Evolutionary conservation across 2,329 filamentous ascomycete genomes (phyloP), one percentile per base, ranked within the genome.

Genomic region (Dothideomycetes sp.): DNA sequence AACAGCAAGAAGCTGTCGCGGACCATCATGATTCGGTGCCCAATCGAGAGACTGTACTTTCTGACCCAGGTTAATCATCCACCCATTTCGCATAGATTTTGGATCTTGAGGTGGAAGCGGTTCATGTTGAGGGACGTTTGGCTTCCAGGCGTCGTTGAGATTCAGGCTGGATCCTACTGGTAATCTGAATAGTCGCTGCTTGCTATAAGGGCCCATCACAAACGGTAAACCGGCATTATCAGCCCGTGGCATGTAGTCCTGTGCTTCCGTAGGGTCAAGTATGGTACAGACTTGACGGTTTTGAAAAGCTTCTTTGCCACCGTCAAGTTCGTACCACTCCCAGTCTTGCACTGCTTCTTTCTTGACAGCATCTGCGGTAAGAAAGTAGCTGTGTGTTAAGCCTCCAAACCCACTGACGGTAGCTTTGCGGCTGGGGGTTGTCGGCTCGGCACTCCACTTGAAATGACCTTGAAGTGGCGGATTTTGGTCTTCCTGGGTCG

Each of bases 1-100:
- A 5, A 75, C 56, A 14, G 73, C 72, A 5, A 80, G 62, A 54
- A 76, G 78, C 47, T 80, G 76, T 15, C 57, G 61, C n/a, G 52
- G 47, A 2, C 62, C 64, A 15, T 58, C 42, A 35, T 63, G 59
- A 24, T 62, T 61, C 4, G 60, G 56, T 4, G 52, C 57, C 66
- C 66, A 70, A 30, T 66, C 63, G 4, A 65, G 48, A 24, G 68
- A 69, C 45, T 73, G 66, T 7, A 77, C 54, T 36, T 65, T 69
- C 1, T 62, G 61, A 3, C 73, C 75, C 15, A 77, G 42, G 49
- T 77, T 75, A 34, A 79, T 48, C 2, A 79, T 51, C 70, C 74
- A 80, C 3, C 64, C 66, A 30, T 50, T 50, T 41, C 60, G 44
- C 7, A 31, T 18, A 1, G 63, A 64, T 47, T 65, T 31, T 49